Evolutionary conservation across 1,284 basidiomycete species (phyloP), one percentile per base, ranked within the genome.

Genomic region (Ustilago hordei): DNA sequence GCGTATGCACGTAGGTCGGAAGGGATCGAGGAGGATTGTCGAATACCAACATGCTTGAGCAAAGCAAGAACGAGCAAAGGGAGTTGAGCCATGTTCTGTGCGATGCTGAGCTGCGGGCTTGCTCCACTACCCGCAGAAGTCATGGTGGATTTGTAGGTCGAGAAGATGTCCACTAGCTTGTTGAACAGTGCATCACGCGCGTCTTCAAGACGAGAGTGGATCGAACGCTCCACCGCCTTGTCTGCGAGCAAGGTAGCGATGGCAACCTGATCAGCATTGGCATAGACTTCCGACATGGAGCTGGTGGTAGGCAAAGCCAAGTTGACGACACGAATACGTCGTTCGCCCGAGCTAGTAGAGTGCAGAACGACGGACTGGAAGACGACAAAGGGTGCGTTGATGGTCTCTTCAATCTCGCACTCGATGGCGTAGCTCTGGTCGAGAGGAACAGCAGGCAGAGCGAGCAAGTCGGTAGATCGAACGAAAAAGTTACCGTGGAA

Each of bases 401-500:
- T 90, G 52, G 93, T 94, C 87, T 99, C 97, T 87, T 99, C 97
- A 78, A 99, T 94, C 87, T 98, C 93, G 32, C 98, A 89, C 87
- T 99, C 97, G 84, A 99, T 97, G 15, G 93, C 93, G 85, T 99
- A 99, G 56, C 93, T 95, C 87, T 98, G 95, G 85, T 99, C 95
- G 81, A 94, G 91, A 11, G 97, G 95, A 17, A 99, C 96, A 17
- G 95, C 93, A 2, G 97, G 96, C 90, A 99, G 93, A 3, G 96
- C 95, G 38, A 99, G 90, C 39, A 99, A 89, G 88, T 99, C 97
- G 38, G 96, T 98, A 12, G 95, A 98, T 58, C 97, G 92, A 60
- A 98, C 95, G 87, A 99, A 99, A 89, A 99, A 99, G 89, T 99
- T 99, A 80, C 97, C 97, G 84, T 99, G 95, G 93, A 98, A 99